Evolutionary conservation across 192 early-diverging fungal species (phyloP), one percentile per base, ranked within the genome.

Genomic region (Coemansia furcata): DNA sequence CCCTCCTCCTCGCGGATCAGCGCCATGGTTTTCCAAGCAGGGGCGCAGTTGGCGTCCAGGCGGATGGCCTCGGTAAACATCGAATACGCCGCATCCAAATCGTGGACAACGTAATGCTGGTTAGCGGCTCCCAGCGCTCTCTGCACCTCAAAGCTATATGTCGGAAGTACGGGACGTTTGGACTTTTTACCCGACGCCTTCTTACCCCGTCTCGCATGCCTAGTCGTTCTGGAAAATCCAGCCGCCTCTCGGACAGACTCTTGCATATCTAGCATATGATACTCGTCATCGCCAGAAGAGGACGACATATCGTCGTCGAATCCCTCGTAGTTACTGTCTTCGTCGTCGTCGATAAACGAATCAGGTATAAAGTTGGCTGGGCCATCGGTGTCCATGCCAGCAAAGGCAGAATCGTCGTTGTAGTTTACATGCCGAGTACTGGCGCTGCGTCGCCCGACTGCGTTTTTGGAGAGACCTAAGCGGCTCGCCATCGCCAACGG

Each of bases 21-120:
- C 52, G 92, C 97, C 71, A 98, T 87, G 2, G 91, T 91, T 60
- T 85, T 85, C 97, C 97, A 99, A 15, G 94, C 95, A 33, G 86
- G 77, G 60, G 86, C 87, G 2, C 89, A 87, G 62, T 86, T 90
- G 14, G 89, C 88, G 33, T 90, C 85, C 3, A 83, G 67, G 23
- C 87, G 87, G 60, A 99, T 92, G 15, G 94, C 81, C 58, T 92
- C 88, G 68, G 94, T 90, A 32, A 94, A 86, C 9, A 88, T 50
- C n/a, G 88, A 74, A 35, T 94, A 88, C 3, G 95, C 95, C 33
- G 81, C 65, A 17, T 72, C 76, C 71, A 92, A 89, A 3, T 96
- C 84, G 52, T 82, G 83, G 11, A 80, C 69, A 3, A 90, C 85
- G 66, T 96, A 98, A 12, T 85, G 78, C 29, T 75, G 43, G 72